phyloP scores from a whole-genome alignment of 495 filamentous ascomycete species.

The Hypoxylon fuscum region DNA sequence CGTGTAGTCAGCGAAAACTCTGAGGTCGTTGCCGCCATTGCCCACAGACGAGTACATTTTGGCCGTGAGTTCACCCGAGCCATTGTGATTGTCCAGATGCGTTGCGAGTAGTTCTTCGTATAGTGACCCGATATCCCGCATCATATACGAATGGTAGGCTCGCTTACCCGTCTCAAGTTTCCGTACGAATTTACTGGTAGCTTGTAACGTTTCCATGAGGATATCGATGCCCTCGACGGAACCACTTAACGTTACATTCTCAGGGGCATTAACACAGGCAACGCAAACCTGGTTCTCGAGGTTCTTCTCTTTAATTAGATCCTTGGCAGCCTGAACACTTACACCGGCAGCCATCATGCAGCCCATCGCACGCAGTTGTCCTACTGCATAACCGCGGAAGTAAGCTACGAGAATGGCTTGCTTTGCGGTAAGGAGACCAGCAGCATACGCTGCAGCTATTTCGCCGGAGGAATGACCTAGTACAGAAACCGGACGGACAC shows the following conservation, averaged over 20 bases:
- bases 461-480: constrained; percentile 72
- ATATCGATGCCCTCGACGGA: constrained; percentile 48
- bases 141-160: constrained; percentile 60
- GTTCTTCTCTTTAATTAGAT: constrained; percentile 24
- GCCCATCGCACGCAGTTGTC: constrained; percentile 39
- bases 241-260: constrained; percentile 58
- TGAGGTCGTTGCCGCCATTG: background rate
- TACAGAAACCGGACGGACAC: constrained; percentile 56
- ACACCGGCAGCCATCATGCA: constrained; percentile 61
- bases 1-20: constrained; percentile 32
- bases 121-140: constrained; percentile 43
- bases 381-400: constrained; percentile 53
- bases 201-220: constrained; percentile 38
- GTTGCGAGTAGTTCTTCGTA: constrained; percentile 44
- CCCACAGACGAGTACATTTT: constrained; percentile 17
- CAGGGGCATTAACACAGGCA: constrained; percentile 63
- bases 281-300: constrained; percentile 38
- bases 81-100: background rate
- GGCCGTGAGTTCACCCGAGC: background rate
- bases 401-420: constrained; percentile 61
- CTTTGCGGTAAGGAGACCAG: constrained; percentile 52
- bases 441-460: constrained; percentile 63
- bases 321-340: constrained; percentile 23
- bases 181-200: constrained; percentile 47
- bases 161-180: constrained; percentile 35